Conservation (phyloP, 176 grass and related monocot genomes). For the Phyllostachys edulis region DNA sequence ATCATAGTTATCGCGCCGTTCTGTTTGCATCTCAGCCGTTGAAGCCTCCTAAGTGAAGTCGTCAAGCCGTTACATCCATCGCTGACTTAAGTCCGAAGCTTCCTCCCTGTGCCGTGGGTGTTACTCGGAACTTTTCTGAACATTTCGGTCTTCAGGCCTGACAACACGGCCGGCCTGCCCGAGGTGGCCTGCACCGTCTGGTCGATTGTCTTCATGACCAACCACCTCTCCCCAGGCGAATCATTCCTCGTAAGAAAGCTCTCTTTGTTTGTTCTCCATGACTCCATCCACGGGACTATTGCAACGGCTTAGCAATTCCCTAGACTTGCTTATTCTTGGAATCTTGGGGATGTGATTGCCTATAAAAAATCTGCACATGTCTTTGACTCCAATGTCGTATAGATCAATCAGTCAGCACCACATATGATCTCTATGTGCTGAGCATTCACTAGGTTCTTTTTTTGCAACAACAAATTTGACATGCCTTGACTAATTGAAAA, state of each 20-base stretch:
- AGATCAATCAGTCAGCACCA: background rate
- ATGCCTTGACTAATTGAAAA: background rate
- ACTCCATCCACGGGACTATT: background rate
- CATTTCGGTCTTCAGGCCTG: too few species aligned
- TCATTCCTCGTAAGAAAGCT: conserved; percentile 41
- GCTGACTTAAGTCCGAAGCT: too few species aligned
- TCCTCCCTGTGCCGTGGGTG: too few species aligned
- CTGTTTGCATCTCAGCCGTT: too few species aligned
- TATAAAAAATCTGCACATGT: background rate
- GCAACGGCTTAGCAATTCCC: background rate
- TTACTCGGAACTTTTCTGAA: too few species aligned
- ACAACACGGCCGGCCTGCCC: too few species aligned
- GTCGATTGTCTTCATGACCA: too few species aligned
- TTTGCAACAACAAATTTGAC: background rate
- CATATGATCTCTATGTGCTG: background rate
- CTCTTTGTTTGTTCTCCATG: background rate
- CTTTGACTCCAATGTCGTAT: background rate
- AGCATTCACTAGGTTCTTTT: background rate
- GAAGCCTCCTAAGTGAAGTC: too few species aligned
- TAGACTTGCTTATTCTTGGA: background rate
- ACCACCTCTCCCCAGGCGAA: too few species aligned
- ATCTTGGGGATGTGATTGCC: background rate
- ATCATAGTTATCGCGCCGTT: too few species aligned
- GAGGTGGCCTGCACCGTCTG: too few species aligned
- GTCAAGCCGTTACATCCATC: too few species aligned